Evolutionary conservation across 2,329 filamentous ascomycete genomes (phyloP).

Genomic region (Simplicillium sp.): DNA sequence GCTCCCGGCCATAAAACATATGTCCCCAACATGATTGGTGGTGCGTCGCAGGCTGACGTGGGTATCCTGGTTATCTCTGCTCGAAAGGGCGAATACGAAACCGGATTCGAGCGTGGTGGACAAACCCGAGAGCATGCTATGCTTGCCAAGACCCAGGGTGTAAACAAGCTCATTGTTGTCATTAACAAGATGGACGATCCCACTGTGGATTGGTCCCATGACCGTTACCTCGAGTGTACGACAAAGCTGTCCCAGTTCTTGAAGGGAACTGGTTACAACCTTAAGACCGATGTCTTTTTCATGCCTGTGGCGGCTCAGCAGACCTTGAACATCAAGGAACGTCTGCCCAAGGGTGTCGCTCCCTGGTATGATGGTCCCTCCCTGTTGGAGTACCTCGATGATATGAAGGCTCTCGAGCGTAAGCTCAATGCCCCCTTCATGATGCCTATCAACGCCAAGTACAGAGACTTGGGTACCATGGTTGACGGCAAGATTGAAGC

Average conservation of each 20-base stretch:
- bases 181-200: conserved; percentile 99
- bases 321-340: conserved; percentile 77
- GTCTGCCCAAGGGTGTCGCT: conserved; percentile 64
- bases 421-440: conserved; percentile 98
- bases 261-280: conserved; percentile 87
- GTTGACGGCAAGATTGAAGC: conserved; percentile 96
- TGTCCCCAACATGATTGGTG: conserved; percentile 96
- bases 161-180: conserved; percentile 88
- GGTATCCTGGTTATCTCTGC: conserved; percentile 94
- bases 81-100: conserved; percentile 97
- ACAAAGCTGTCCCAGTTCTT: conserved; percentile 81
- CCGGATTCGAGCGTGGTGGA: conserved; percentile 90
- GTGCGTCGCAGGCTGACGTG: conserved; percentile 85
- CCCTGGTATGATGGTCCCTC: conserved; percentile 87
- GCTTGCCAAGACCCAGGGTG: conserved; percentile 94
- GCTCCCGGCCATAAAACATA: conserved; percentile 97
- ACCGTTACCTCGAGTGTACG: conserved; percentile 86
- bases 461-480: conserved; percentile 94
- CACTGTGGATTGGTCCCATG: conserved; percentile 92
- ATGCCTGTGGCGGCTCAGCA: conserved; percentile 94
- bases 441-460: conserved; percentile 97
- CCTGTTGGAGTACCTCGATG: conserved; percentile 89
- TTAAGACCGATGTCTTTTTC: conserved; percentile 86
- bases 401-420: conserved; percentile 85
- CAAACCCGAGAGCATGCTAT: conserved; percentile 97